Evolutionary conservation across 73 alveolate species (phyloP).

Genomic region (Breviolum minutum): DNA sequence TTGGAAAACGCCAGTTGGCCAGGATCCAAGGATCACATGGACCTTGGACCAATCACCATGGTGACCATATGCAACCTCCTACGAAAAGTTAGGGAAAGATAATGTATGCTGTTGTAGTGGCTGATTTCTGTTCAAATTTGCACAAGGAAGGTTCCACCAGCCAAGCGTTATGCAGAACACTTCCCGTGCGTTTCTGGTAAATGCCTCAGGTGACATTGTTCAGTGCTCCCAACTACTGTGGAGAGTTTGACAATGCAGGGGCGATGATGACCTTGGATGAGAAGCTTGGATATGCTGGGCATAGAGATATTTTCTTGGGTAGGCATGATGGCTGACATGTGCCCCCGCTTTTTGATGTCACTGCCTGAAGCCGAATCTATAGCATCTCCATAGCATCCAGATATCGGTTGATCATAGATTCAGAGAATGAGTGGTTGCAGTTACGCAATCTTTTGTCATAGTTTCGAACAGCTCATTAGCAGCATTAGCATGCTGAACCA

Average conservation of each 20-base stretch:
- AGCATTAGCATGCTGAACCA: not conserved
- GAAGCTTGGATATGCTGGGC: slow-evolving; percentile 97
- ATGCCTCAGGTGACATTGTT: slow-evolving; percentile 98
- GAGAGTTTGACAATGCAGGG: slow-evolving; percentile 99
- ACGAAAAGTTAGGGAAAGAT: too few species aligned
- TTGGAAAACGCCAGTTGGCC: slow-evolving; percentile 98
- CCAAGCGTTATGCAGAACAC: not conserved
- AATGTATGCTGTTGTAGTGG: not conserved
- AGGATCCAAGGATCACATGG: not conserved
- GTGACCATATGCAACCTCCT: too few species aligned
- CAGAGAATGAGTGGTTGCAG: not conserved
- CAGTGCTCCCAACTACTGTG: slow-evolving; percentile 99
- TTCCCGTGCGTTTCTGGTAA: slow-evolving; percentile 96
- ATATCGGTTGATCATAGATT: not conserved
- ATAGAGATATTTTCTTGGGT: not conserved
- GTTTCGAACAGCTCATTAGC: not conserved
- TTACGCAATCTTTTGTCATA: not conserved
- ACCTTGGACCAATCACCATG: too few species aligned
- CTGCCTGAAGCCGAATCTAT: not conserved
- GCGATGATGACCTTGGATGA: slow-evolving; percentile 99
- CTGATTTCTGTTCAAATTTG: not conserved
- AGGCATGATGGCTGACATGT: not conserved
- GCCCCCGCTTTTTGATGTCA: not conserved
- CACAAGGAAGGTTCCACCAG: not conserved
- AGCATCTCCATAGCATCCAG: not conserved